Percentiles rank a stretch among this genome's conserved stretches.
Conservation (phyloP, 257 asterid genomes). For the Nyctanthes arbortristis region DNA sequence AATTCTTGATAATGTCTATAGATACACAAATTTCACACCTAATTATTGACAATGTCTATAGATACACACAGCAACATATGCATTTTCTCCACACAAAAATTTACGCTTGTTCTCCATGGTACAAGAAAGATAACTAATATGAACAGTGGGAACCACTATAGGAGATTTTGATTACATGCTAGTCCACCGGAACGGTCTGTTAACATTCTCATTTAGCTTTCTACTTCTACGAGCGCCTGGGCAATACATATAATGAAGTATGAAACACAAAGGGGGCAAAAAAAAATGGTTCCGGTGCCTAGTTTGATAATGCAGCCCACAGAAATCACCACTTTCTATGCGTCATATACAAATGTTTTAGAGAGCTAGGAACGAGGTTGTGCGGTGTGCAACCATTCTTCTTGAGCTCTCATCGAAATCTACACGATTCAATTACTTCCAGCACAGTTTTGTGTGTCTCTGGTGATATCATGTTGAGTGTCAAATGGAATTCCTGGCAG, state of each 20-base stretch:
- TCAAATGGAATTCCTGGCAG: constrained; percentile 76
- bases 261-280: constrained; percentile 19
- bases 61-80: too few species aligned
- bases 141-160: not conserved
- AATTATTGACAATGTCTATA: too few species aligned
- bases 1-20: too few species aligned
- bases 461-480: constrained; percentile 72
- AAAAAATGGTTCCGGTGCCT: not conserved
- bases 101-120: too few species aligned
- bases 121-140: too few species aligned
- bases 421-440: constrained; percentile 81
- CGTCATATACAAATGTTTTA: not conserved
- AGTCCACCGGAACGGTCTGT: not conserved
- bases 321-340: not conserved
- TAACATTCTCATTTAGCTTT: constrained; percentile 28
- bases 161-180: constrained; percentile 1
- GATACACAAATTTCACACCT: too few species aligned
- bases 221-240: constrained; percentile 12
- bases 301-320: not conserved
- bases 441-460: constrained; percentile 72
- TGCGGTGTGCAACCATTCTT: too few species aligned
- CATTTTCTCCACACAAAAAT: too few species aligned
- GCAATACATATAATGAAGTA: constrained; percentile 16
- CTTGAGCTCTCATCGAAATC: constrained; percentile 48
- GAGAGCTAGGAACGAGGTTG: too few species aligned